A percentile compares a stretch with the other conserved stretches of the same genome.
Evolutionary conservation across 371 early-diverging fungal species (phyloP).

Genomic region (Caulochytrium protostelioides): DNA sequence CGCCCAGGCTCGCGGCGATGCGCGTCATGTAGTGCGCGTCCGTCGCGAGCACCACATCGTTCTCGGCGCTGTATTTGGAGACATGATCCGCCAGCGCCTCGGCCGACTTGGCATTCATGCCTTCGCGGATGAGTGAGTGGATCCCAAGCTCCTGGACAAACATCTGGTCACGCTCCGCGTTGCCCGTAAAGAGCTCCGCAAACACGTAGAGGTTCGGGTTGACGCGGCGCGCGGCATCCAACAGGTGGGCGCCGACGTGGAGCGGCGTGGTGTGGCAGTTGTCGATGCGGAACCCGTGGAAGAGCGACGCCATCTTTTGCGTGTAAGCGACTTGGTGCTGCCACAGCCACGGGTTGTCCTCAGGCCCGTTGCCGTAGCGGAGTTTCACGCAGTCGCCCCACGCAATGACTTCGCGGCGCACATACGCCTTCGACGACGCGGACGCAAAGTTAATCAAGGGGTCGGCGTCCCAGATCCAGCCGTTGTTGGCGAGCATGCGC

Average conservation of each 20-base stretch:
- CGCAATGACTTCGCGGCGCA: constrained; percentile 78
- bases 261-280: constrained; percentile 95
- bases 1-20: no score
- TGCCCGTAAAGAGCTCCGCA: constrained; percentile 91
- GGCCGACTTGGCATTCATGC: constrained; percentile 90
- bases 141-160: constrained; percentile 83
- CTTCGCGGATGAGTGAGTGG: constrained; percentile 84
- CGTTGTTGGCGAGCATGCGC: constrained; percentile 71
- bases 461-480: constrained; percentile 97
- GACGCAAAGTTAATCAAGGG: constrained; percentile 81
- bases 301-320: constrained; percentile 54
- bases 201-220: constrained; percentile 81
- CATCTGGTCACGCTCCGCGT: constrained; percentile 64
- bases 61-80: no score
- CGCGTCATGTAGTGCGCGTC: neutral
- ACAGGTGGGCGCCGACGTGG: constrained; percentile 71
- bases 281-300: constrained; percentile 92
- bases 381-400: constrained; percentile 98
- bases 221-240: constrained; percentile 64
- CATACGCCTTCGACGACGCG: constrained; percentile 57
- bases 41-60: no score
- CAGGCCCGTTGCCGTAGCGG: constrained; percentile 60
- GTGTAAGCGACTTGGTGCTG: constrained; percentile 75
- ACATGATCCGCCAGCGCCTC: no score
- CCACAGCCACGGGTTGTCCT: constrained; percentile 90